These are phyloP conservation scores for Paramecium octaurelia DNA, from an alignment of 73 alveolate species.

Conservation along the genomic window DNA sequence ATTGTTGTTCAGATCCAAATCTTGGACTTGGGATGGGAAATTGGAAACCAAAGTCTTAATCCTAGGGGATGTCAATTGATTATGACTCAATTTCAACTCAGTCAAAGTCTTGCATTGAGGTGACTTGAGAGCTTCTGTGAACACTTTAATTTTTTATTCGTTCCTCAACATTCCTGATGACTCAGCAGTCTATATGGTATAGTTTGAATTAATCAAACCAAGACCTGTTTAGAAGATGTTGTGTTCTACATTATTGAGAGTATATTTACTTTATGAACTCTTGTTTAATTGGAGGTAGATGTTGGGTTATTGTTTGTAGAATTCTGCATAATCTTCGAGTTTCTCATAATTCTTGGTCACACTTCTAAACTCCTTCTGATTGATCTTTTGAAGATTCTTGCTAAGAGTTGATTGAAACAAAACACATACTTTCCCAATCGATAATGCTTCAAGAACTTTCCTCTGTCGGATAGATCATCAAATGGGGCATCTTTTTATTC, in stretches of 20 bases:
- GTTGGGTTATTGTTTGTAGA: background rate
- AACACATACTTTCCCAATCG: constrained; percentile 12
- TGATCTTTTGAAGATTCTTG: background rate
- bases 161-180: background rate
- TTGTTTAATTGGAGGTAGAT: background rate
- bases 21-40: background rate
- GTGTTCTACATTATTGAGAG: background rate
- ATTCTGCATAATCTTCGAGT: constrained; percentile 8
- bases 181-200: background rate
- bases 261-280: background rate
- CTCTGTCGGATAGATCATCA: constrained; percentile 22
- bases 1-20: background rate
- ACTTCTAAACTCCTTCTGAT: background rate
- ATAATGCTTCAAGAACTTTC: background rate
- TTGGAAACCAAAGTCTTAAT: background rate
- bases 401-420: background rate
- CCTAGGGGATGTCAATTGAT: background rate
- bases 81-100: background rate
- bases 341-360: background rate
- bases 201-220: background rate
- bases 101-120: constrained; percentile 14
- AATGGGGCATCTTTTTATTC: background rate
- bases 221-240: constrained; percentile 15
- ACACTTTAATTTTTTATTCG: background rate
- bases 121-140: background rate